Evolutionary conservation across 371 early-diverging fungal genomes (phyloP).

Genomic region (Entomophthora muscae): DNA sequence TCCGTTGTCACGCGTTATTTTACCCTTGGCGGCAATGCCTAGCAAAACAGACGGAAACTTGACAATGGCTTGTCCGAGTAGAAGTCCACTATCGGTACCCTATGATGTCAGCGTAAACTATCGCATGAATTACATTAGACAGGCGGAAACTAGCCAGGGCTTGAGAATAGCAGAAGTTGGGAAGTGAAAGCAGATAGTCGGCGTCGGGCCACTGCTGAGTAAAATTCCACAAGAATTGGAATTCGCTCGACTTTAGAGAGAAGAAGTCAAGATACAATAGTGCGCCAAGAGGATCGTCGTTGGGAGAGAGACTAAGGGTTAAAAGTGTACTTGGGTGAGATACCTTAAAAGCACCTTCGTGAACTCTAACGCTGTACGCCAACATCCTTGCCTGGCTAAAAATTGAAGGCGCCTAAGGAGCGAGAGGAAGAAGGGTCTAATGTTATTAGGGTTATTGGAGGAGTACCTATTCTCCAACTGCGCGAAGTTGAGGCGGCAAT

Average conservation of each 20-base stretch:
- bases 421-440: slow-evolving; percentile 57
- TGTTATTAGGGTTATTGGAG: too few relatives aligned
- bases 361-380: slow-evolving; percentile 82
- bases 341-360: slow-evolving; percentile 40
- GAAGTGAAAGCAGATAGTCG: slow-evolving; percentile 14
- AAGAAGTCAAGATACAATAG: slow-evolving; percentile 63
- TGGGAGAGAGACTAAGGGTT: slow-evolving; percentile 43
- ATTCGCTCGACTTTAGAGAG: slow-evolving; percentile 60
- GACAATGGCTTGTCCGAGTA: slow-evolving; percentile 18
- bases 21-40: background rate
- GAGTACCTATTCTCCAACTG: slow-evolving; percentile 48
- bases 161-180: slow-evolving; percentile 57
- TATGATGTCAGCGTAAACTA: background rate
- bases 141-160: slow-evolving; percentile 37
- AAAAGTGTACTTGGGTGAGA: background rate
- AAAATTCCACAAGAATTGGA: slow-evolving; percentile 40
- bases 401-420: slow-evolving; percentile 68
- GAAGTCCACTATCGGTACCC: background rate
- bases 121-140: slow-evolving; percentile 8
- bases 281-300: slow-evolving; percentile 52
- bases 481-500: slow-evolving; percentile 43
- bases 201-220: slow-evolving; percentile 10
- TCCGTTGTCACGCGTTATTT: background rate
- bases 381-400: slow-evolving; percentile 73
- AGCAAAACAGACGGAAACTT: background rate